These are phyloP conservation scores for Flaveria robusta DNA, from an alignment of 129 eudicot genomes.

Conservation along the genomic window DNA sequence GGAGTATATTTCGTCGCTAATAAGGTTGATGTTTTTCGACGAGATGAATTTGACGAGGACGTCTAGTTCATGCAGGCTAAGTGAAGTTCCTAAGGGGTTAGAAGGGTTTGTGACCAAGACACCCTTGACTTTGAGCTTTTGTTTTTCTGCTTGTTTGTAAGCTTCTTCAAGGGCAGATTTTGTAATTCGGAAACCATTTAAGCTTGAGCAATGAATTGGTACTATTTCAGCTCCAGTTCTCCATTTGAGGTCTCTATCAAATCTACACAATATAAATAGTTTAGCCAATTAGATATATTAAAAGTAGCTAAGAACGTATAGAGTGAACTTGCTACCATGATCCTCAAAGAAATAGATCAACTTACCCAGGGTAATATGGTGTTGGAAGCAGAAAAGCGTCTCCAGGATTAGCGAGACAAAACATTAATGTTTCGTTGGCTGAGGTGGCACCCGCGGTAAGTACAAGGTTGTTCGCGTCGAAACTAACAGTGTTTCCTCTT, in stretches of 20 bases:
- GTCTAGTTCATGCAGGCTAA: constrained; percentile 15
- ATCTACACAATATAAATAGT: neutral
- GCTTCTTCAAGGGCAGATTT: constrained; percentile 26
- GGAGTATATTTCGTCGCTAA: constrained; percentile 10
- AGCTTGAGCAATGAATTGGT: constrained; percentile 19
- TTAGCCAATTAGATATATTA: neutral
- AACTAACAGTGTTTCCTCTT: constrained; percentile 9
- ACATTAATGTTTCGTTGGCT: constrained; percentile 22
- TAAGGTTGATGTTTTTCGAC: constrained; percentile 12
- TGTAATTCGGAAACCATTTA: constrained; percentile 11
- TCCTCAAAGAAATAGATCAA: neutral
- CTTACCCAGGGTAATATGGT: constrained; percentile 23
- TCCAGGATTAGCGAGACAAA: constrained; percentile 3
- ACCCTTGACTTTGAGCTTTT: constrained; percentile 22
- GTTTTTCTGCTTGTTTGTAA: constrained; percentile 14
- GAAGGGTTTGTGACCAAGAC: constrained; percentile 19
- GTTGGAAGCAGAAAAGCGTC: constrained; percentile 7
- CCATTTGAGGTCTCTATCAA: constrained; percentile 25
- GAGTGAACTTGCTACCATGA: neutral
- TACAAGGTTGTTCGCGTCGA: constrained; percentile 17
- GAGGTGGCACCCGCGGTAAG: constrained; percentile 17
- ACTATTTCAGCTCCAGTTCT: constrained; percentile 23
- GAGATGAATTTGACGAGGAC: constrained; percentile 14
- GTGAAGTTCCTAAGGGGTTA: constrained; percentile 13
- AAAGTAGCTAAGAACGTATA: neutral